These are phyloP conservation scores for Bipolaris victoriae DNA, from an alignment of 2,329 filamentous ascomycete genomes.

Conservation along the genomic window DNA sequence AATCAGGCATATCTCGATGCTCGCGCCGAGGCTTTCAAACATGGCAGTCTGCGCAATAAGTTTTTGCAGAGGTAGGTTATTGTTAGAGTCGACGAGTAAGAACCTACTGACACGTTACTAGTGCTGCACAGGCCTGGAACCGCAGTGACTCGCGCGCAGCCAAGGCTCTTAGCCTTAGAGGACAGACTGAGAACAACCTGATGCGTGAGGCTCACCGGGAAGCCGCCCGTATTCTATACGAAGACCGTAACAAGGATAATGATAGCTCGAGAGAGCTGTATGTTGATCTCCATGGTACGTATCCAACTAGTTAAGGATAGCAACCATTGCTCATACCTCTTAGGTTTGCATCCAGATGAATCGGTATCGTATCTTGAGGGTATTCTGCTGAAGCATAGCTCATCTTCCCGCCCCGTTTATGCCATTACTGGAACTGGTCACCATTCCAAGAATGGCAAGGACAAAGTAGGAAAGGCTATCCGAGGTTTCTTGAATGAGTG, in stretches of 20 bases:
- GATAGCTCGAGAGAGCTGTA: constrained; percentile 74
- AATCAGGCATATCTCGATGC: constrained; percentile 96
- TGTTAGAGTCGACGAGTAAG: background rate
- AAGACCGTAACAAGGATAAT: constrained; percentile 81
- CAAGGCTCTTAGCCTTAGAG: constrained; percentile 90
- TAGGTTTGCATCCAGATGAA: constrained; percentile 92
- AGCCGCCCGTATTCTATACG: constrained; percentile 88
- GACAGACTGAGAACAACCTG: constrained; percentile 93
- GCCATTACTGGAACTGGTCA: constrained; percentile 97
- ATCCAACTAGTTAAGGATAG: background rate
- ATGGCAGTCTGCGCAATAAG: constrained; percentile 94
- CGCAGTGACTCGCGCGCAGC: constrained; percentile 95
- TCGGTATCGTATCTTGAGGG: constrained; percentile 92
- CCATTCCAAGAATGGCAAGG: constrained; percentile 98
- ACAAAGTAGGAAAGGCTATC: constrained; percentile 95
- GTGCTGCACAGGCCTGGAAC: constrained; percentile 97
- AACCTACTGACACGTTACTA: constrained; percentile 47
- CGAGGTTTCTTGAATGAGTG: constrained; percentile 91
- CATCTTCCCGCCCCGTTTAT: constrained; percentile 76
- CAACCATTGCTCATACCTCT: constrained; percentile 10
- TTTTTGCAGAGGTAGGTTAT: constrained; percentile 81
- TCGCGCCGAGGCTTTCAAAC: constrained; percentile 93
- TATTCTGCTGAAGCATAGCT: constrained; percentile 82
- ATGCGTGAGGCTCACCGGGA: constrained; percentile 98
- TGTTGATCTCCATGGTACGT: constrained; percentile 81